Evolutionary conservation across 129 eudicot genomes (phyloP).

Genomic region (Tagetes erecta): DNA sequence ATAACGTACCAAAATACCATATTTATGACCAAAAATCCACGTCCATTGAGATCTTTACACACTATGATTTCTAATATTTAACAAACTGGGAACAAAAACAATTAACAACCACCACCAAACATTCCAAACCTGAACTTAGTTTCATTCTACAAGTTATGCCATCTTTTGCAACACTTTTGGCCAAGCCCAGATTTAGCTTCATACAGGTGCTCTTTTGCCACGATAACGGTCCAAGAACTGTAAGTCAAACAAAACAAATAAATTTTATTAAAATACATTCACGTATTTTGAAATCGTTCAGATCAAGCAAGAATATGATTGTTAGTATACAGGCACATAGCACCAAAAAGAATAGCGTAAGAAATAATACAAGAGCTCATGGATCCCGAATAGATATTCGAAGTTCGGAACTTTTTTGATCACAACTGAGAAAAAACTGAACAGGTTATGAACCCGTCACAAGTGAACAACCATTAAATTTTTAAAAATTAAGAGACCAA

Average conservation of each 20-base stretch:
- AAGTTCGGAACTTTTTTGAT: not conserved
- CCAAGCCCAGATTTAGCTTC: conserved; percentile 5
- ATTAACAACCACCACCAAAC: not conserved
- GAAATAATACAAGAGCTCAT: not conserved
- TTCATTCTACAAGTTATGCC: conserved; percentile 17
- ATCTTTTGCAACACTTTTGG: conserved; percentile 18
- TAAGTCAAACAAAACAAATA: conserved; percentile 3
- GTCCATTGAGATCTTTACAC: conserved; percentile 22
- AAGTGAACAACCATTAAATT: not conserved
- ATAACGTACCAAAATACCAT: not conserved
- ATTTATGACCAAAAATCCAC: conserved; percentile 14
- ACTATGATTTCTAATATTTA: conserved; percentile 25
- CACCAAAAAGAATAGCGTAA: not conserved
- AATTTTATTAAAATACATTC: not conserved
- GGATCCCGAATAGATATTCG: not conserved
- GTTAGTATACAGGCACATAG: not conserved
- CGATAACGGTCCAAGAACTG: conserved; percentile 38
- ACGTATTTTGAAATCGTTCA: not conserved
- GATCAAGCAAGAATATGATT: not conserved
- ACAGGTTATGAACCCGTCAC: not conserved
- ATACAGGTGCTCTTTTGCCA: conserved; percentile 40
- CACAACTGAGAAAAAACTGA: not conserved
- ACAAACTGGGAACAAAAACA: not conserved
- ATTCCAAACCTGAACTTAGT: conserved; percentile 8
- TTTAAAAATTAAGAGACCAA: not conserved